A percentile compares a stretch with the other conserved stretches of the same genome.
Evolutionary conservation across 2,329 filamentous ascomycete species (phyloP).

Genomic region (Ophiocordyceps robertsii): DNA sequence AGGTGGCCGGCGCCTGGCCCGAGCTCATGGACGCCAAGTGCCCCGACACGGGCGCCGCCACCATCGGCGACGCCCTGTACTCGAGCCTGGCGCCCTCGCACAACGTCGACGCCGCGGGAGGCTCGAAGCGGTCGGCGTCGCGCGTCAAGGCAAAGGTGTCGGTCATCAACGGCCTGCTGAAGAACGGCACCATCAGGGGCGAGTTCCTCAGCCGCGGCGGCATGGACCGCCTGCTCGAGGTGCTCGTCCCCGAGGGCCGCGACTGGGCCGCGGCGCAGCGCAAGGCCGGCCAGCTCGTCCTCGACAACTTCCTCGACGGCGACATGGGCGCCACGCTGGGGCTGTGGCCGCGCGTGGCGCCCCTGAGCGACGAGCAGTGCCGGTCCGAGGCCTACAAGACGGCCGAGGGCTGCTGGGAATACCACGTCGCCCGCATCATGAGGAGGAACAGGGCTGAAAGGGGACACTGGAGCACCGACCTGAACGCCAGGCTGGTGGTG

Average conservation of each 20-base stretch:
- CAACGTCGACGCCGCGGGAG: conserved; percentile 7
- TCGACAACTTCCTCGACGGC: conserved; percentile 54
- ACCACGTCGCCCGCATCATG: conserved; percentile 29
- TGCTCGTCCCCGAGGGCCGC: conserved; percentile 32
- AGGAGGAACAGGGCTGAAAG: conserved; percentile 21
- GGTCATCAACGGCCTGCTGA: conserved; percentile 43
- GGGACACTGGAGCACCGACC: conserved; percentile 32
- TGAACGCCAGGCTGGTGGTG: conserved; percentile 20
- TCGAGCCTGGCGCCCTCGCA: conserved; percentile 21
- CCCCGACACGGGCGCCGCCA: conserved; percentile 8
- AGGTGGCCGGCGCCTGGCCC: conserved; percentile 35
- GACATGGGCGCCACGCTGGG: conserved; percentile 46
- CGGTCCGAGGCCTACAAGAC: conserved; percentile 14
- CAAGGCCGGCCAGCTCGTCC: conserved; percentile 43
- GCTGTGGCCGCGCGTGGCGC: conserved; percentile 35
- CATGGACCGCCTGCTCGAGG: conserved; percentile 38
- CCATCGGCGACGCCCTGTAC: conserved; percentile 27
- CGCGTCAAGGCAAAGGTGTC: conserved; percentile 27
- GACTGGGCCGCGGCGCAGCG: conserved; percentile 37
- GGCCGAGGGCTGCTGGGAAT: conserved; percentile 45
- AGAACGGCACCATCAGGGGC: conserved; percentile 34
- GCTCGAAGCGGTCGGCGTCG: conserved; percentile 11
- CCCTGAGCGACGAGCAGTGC: conserved; percentile 22
- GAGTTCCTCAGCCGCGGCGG: conserved; percentile 42
- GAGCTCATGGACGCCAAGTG: conserved; percentile 25